Base-by-base conservation (phyloP, 2,329 filamentous ascomycete genomes). In the Xenoacremonium recifei region DNA sequence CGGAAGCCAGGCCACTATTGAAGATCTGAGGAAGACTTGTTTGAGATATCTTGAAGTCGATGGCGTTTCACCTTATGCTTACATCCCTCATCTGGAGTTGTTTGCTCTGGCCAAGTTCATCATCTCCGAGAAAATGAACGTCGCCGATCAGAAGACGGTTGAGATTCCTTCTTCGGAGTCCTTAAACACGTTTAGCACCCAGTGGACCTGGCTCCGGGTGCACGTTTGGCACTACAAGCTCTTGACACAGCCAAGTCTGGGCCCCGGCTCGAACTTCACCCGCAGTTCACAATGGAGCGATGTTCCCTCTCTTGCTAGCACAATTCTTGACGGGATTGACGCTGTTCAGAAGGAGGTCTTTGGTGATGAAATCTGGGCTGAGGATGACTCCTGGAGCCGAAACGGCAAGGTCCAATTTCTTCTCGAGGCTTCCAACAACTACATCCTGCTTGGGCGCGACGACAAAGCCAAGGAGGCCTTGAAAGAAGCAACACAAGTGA, bases 391-490 rank as follows among this genome's bases (percentile, higher is more conserved):
- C 0, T 77, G 73, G 68, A 59, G 60, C 6, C 63, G 55, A 3
- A 65, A 78, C 23, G 73, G 78, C n/a, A 77, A 74, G 55, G 79
- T 85, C 4, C 77, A 84, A 48, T 93, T 91, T 52, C 63, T 93
- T 27, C 67, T 97, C 3, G 93, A 99, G 63, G 80, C 87, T 51
- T 85, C 90, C 3, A 85, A 89, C 23, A 82, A 93, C 35, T 83
- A 92, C 61, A 89, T 90, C 18, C 81, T 95, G 59, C 85, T 96
- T 52, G 89, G 91, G 1, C 77, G 87, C 31, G 89, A 96, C 56
- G 77, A 76, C 31, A 85, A 85, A 57, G 91, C 92, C 0, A 77
- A 79, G 47, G 75, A 82, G 35, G 84, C 87, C 48, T 68, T 99
- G 5, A 75, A 83, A 18, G 69, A 79, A 42, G 91, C 91, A 0